A percentile compares a stretch with the other conserved stretches of the same genome.
Conservation (phyloP, 2,329 filamentous ascomycete species). For the Ophiostoma himal-ulmi region DNA sequence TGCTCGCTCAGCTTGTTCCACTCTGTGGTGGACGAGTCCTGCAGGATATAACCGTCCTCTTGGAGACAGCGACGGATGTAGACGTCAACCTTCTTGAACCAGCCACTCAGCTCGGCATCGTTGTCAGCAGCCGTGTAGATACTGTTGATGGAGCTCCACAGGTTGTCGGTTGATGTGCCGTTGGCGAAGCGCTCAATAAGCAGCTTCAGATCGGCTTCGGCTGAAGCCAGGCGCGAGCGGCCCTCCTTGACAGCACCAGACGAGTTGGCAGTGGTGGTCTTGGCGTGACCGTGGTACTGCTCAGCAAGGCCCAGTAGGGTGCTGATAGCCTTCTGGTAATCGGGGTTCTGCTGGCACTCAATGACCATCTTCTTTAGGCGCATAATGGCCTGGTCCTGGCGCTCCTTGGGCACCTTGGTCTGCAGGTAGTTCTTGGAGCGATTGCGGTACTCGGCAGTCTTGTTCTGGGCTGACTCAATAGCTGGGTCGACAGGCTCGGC, state of each 20-base stretch:
- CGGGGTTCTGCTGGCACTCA: conserved; percentile 90
- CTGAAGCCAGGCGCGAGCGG: conserved; percentile 59
- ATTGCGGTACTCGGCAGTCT: conserved; percentile 37
- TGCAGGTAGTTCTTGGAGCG: conserved; percentile 66
- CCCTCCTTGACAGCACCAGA: conserved; percentile 67
- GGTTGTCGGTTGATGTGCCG: conserved; percentile 78
- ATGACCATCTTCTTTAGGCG: conserved; percentile 96
- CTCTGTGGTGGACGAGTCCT: conserved; percentile 69
- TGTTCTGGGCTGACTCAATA: conserved; percentile 42
- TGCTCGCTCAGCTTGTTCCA: conserved; percentile 83
- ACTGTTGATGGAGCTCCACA: conserved; percentile 76
- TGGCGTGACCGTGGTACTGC: conserved; percentile 72
- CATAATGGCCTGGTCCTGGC: conserved; percentile 85
- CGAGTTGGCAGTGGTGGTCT: conserved; percentile 57
- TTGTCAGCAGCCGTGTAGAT: conserved; percentile 83
- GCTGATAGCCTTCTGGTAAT: conserved; percentile 88
- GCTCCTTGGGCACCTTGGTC: conserved; percentile 85
- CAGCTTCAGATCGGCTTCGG: conserved; percentile 76
- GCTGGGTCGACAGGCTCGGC: conserved; percentile 50
- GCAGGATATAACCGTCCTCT: conserved; percentile 85
- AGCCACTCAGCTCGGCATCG: conserved; percentile 78
- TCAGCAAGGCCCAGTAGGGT: conserved; percentile 80
- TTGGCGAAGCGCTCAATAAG: conserved; percentile 95
- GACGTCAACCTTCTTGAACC: conserved; percentile 73
- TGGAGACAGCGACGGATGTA: conserved; percentile 80